A percentile compares a stretch with the other conserved stretches of the same genome.
These are phyloP conservation scores for Echinosophora koreensis DNA, from an alignment of 306 rosid genomes.

Conservation along the genomic window DNA sequence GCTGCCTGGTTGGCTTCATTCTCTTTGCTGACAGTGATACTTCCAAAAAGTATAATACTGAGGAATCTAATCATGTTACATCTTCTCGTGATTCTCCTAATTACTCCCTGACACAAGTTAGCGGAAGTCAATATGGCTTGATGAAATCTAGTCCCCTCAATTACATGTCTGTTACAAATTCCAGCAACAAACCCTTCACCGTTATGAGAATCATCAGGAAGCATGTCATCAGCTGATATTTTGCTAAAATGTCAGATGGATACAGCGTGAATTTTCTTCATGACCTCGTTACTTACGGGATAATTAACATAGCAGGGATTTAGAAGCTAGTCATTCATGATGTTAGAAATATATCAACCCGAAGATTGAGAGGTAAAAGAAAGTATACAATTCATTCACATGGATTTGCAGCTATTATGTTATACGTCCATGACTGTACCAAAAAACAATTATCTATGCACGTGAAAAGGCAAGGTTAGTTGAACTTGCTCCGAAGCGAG, in stretches of 20 bases:
- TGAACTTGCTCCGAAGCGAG: conserved; percentile 17
- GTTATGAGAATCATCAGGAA: conserved; percentile 52
- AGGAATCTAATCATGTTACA: conserved; percentile 40
- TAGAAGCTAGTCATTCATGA: conserved; percentile 27
- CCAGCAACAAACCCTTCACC: conserved; percentile 51
- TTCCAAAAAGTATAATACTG: conserved; percentile 50
- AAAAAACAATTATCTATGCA: background rate
- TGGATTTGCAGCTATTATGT: conserved; percentile 27
- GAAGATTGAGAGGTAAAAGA: background rate
- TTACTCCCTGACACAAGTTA: conserved; percentile 38
- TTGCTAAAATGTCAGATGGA: conserved; percentile 2
- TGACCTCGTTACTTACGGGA: conserved; percentile 33
- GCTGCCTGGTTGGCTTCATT: conserved; percentile 31
- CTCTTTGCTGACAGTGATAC: conserved; percentile 52
- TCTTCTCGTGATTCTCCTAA: conserved; percentile 45
- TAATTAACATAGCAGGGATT: conserved; percentile 24
- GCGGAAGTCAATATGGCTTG: conserved; percentile 52
- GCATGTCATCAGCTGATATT: conserved; percentile 39
- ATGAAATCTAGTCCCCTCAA: conserved; percentile 45
- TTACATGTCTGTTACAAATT: conserved; percentile 48
- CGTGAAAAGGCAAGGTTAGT: conserved; percentile 41
- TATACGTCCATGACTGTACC: conserved; percentile 33
- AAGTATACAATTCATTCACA: background rate
- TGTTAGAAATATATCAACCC: conserved; percentile 24
- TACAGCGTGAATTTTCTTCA: conserved; percentile 22